Percentiles rank a stretch among this genome's conserved stretches.
phyloP scores from a whole-genome alignment of 371 early-diverging fungal species.

The Dipsacomyces acuminosporus region DNA sequence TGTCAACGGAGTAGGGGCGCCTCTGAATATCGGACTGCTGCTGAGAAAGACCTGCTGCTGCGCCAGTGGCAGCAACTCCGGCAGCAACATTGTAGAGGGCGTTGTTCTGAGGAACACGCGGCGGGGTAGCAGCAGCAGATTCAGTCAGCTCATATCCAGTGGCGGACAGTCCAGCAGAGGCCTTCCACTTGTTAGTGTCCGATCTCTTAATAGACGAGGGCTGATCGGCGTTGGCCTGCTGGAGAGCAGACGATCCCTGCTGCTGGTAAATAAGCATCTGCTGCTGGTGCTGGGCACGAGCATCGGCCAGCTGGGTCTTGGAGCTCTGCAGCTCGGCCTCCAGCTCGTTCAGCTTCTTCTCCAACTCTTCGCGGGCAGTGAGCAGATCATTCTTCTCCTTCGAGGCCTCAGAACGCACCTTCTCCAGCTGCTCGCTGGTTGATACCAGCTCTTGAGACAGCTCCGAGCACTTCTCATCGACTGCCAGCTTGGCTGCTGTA shows the following conservation, averaged over 20 bases:
- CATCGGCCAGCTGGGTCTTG: conserved; percentile 32
- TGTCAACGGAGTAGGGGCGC: conserved; percentile 33
- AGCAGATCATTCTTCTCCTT: conserved; percentile 1
- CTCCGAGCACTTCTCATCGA: conserved; percentile 29
- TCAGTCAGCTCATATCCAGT: conserved; percentile 36
- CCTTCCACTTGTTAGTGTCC: conserved; percentile 35
- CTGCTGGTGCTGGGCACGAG: conserved; percentile 39
- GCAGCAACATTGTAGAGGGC: background rate
- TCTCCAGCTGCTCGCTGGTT: conserved; percentile 24
- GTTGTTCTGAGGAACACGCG: background rate
- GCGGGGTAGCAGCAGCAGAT: conserved; percentile 4
- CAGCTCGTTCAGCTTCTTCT: conserved; percentile 28
- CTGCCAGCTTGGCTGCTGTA: conserved; percentile 45
- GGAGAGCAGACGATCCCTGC: background rate
- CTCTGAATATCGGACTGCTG: conserved; percentile 1
- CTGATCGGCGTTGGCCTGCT: conserved; percentile 11
- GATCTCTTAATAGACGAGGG: conserved; percentile 36
- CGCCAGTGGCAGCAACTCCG: conserved; percentile 1
- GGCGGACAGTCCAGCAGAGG: conserved; percentile 28
- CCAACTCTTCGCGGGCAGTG: conserved; percentile 14
- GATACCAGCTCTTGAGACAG: conserved; percentile 40
- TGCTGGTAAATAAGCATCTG: conserved; percentile 24
- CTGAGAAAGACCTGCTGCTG: conserved; percentile 14
- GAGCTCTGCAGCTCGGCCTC: conserved; percentile 29
- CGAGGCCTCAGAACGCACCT: conserved; percentile 14